Evolutionary conservation across 345 rosid genomes (phyloP).

Genomic region (Geranium brycei): DNA sequence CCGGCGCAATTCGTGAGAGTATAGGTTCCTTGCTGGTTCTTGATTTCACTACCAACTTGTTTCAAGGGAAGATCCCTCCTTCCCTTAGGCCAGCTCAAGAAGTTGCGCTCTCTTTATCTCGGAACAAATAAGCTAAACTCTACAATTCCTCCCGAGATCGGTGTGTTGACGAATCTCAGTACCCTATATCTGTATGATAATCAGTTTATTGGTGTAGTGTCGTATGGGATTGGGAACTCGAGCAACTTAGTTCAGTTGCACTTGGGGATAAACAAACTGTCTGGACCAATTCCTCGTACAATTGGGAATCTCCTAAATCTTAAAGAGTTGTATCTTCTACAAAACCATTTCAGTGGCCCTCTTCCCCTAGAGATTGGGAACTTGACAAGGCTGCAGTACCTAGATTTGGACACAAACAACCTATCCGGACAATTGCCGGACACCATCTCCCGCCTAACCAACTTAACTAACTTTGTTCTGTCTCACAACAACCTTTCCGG

Average conservation of each 20-base stretch:
- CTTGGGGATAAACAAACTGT: conserved; percentile 3
- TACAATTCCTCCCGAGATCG: neutral
- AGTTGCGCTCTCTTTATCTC: neutral
- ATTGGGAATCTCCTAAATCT: conserved; percentile 9
- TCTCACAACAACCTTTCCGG: conserved; percentile 13
- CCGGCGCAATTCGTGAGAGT: neutral
- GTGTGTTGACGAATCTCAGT: neutral
- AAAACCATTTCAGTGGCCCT: conserved; percentile 7
- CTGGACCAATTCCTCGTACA: conserved; percentile 8
- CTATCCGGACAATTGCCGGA: conserved; percentile 15
- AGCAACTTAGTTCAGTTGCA: neutral
- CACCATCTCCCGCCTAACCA: conserved; percentile 7
- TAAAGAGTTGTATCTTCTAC: neutral
- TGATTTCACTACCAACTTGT: neutral
- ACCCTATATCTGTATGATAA: neutral
- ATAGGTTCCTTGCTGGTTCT: neutral
- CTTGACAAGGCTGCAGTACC: conserved; percentile 9
- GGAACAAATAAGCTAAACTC: neutral
- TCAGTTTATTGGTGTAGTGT: neutral
- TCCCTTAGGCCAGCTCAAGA: neutral
- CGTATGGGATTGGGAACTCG: neutral
- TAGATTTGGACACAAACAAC: conserved; percentile 6
- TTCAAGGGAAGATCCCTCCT: neutral
- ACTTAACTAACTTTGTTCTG: conserved; percentile 12
- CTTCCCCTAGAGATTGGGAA: conserved; percentile 12